Conservation (phyloP, 805 yeast species). For the Babjeviella inositovora region DNA sequence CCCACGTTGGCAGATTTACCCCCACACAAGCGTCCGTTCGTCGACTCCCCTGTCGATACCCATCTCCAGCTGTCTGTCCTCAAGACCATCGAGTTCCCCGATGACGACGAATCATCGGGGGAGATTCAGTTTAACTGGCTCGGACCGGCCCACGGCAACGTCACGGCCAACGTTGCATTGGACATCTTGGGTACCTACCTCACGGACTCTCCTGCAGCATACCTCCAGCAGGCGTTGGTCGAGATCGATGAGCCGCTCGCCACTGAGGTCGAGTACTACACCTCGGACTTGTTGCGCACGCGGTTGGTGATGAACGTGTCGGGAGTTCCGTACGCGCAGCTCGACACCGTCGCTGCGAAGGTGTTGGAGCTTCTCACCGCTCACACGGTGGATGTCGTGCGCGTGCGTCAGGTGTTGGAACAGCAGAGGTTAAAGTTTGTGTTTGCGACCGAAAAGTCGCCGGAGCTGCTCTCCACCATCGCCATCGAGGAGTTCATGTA, state of each 20-base stretch:
- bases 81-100: constrained; percentile 65
- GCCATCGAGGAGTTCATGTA: constrained; percentile 73
- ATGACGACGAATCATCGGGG: constrained; percentile 73
- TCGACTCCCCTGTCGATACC: constrained; percentile 38
- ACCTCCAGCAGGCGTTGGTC: constrained; percentile 54
- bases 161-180: constrained; percentile 45
- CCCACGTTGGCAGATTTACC: constrained; percentile 17
- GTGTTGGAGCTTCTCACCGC: constrained; percentile 31
- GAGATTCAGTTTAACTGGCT: constrained; percentile 64
- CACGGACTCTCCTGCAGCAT: constrained; percentile 62
- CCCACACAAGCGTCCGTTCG: constrained; percentile 54
- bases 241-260: constrained; percentile 78
- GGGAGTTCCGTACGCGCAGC: constrained; percentile 62
- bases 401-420: constrained; percentile 54
- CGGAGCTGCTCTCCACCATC: constrained; percentile 42
- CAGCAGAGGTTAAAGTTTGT: constrained; percentile 48
- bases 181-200: constrained; percentile 60
- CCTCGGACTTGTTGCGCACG: constrained; percentile 58
- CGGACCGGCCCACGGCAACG: constrained; percentile 51
- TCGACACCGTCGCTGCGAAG: constrained; percentile 34
- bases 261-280: constrained; percentile 47
- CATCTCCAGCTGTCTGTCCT: constrained; percentile 19
- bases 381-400: constrained; percentile 41
- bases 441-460: constrained; percentile 43
- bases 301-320: constrained; percentile 39